A percentile compares a stretch with the other conserved stretches of the same genome.
Evolutionary conservation across 202 grass and related monocot genomes (phyloP).

Genomic region (Brachypodium distachyon): DNA sequence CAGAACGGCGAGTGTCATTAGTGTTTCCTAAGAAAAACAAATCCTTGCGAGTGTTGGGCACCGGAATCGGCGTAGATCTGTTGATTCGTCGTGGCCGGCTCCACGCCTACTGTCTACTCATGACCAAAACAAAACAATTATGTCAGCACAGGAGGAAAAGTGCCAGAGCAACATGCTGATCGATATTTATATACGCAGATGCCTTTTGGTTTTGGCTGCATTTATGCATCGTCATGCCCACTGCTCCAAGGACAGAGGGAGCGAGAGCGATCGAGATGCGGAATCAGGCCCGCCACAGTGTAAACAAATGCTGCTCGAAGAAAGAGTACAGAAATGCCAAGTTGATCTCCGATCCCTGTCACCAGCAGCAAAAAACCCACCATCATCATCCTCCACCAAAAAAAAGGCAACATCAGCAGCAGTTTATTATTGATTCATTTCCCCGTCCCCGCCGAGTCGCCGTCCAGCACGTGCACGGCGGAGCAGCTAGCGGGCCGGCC

Average conservation of each 20-base stretch:
- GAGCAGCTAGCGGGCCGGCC: background rate
- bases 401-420: background rate
- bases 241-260: constrained; percentile 23
- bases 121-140: too few relatives aligned
- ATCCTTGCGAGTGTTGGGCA: too few relatives aligned
- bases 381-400: background rate
- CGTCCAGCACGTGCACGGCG: background rate
- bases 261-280: background rate
- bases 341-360: background rate
- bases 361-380: background rate
- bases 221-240: background rate
- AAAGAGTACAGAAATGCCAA: background rate
- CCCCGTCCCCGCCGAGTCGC: background rate
- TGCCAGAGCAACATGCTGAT: too few relatives aligned
- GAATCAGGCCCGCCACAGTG: background rate
- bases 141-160: too few relatives aligned
- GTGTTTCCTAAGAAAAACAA: too few relatives aligned
- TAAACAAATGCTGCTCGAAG: background rate
- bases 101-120: too few relatives aligned
- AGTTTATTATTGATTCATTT: background rate
- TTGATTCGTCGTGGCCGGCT: too few relatives aligned
- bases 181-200: too few relatives aligned
- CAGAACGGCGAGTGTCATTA: too few relatives aligned
- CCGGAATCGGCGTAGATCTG: too few relatives aligned
- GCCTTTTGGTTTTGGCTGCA: background rate